Evolutionary conservation across 164 flowering plant genomes (phyloP), one percentile per base, ranked within the genome.

Genomic region (Piper betle): DNA sequence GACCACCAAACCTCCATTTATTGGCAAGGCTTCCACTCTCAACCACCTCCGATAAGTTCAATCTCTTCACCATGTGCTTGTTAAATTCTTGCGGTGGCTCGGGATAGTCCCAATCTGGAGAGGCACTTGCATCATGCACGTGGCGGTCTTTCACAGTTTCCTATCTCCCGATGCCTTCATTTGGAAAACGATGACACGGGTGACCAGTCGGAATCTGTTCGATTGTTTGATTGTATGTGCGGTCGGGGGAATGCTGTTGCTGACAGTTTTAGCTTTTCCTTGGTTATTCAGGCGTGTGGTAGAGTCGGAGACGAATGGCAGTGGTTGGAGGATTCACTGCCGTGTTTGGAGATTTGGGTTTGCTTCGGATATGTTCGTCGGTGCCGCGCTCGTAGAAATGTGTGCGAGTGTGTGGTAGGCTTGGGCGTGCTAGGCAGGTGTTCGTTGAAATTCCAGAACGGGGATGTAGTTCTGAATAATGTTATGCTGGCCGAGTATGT

Each of bases 101-200:
- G 33, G 33, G 33, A 25, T 25, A 25, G 33, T 25, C 33, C 33
- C 33, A 25, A 25, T 25, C 33, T 25, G 33, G 33, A 25, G 33
- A 25, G 33, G 33, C 33, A 0, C 2, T 25, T 25, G 1, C 33
- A 25, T 25, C 37, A 0, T 40, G 75, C 80, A 4, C 74, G 77
- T n/a, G 43, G 66, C 70, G 9, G 15, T 79, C 10, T 77, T 74
- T 54, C 71, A 70, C 19, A 39, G 15, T 19, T 68, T 69, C 53
- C 60, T 66, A 1, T 64, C 48, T 0, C 77, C 79, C 2, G 75
- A 76, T 43, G 55, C 75, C 15, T 77, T 66, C 65, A 60, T 72
- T 42, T 72, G 72, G 72, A 79, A 77, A 64, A 68, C 80, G 50
- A 68, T 77, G 80, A 77, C 77, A 53, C 73, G 74, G 18, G 77